Evolutionary conservation across 2,329 filamentous ascomycete genomes (phyloP), one percentile per base, ranked within the genome.

Genomic region (Talaromyces sp.): DNA sequence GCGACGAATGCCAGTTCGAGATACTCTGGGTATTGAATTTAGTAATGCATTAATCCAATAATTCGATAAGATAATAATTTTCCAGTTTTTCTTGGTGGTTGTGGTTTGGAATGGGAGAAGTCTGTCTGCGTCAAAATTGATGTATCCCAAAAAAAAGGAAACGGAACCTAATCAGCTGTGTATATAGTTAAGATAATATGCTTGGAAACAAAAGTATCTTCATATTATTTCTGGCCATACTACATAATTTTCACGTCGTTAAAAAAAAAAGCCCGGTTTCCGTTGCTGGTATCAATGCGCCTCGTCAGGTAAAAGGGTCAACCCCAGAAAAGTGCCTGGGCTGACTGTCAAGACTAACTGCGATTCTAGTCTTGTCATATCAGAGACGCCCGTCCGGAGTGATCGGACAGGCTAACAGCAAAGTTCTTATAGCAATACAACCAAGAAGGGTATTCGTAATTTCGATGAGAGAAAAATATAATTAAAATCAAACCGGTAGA

Each of bases 401-500:
- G 9, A 17, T 46, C 19, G 43, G n/a, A 46, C 21, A 46, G 21
- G 19, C 21, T 14, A 46, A 19, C 43, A 24, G n/a, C 43, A 46
- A 24, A 46, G 43, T 3, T 52, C 17, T 52, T 29, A 11, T 52
- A 52, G 48, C 48, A 52, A 52, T 52, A 27, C 48, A 52, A 29
- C 48, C 27, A 52, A 52, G 48, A 52, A 27, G 26, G 48, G 24
- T 52, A 27, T 52, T 52, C 27, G 48, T 52, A 26, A 52, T 17
- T 31, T 11, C 43, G 43, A 24, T 46, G 19, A 17, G 19, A 17
- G 17, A 46, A 46, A 46, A 21, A 29, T 26, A 32, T 35, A 55
- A 35, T 55, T n/a, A 54, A 31, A 54, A 66, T 81, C 85, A 93
- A 66, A 93, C 90, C 1, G 90, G 90, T 61, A 93, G 81, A 76